Conservation (phyloP, 192 early-diverging fungal species). For the Podila epigama region DNA sequence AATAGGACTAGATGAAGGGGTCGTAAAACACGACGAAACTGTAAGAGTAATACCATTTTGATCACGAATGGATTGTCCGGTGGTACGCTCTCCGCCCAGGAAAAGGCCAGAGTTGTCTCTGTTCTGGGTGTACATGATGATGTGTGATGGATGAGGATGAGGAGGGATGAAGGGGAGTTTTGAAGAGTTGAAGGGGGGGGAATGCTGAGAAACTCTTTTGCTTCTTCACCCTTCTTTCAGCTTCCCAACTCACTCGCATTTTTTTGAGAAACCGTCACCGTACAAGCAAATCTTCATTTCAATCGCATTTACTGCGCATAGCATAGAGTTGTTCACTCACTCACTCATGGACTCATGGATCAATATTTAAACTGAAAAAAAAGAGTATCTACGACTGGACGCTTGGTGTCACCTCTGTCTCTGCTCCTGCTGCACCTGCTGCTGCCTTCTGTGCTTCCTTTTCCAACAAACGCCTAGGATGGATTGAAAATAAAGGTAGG, state of each 20-base stretch:
- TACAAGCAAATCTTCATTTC: too few species aligned
- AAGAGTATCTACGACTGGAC: background rate
- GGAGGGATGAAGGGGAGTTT: background rate
- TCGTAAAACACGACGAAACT: background rate
- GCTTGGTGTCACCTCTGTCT: background rate
- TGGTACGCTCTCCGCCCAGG: constrained; percentile 88
- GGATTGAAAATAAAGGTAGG: background rate
- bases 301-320: too few species aligned
- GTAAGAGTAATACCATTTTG: constrained; percentile 83
- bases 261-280: too few species aligned
- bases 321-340: too few species aligned
- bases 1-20: too few species aligned
- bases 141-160: background rate
- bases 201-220: background rate
- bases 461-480: constrained; percentile 44
- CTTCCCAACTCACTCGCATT: too few species aligned
- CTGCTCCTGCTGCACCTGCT: constrained; percentile 4
- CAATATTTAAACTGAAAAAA: background rate
- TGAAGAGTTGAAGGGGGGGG: constrained; percentile 2
- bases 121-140: constrained; percentile 57
- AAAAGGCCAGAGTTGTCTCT: constrained; percentile 62
- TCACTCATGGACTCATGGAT: too few species aligned
- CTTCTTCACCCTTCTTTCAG: background rate
- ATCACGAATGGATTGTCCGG: constrained; percentile 89
- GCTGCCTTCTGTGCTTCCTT: constrained; percentile 34